Evolutionary conservation across 345 rosid genomes (phyloP).

Genomic region (Carallia pectinifolia): DNA sequence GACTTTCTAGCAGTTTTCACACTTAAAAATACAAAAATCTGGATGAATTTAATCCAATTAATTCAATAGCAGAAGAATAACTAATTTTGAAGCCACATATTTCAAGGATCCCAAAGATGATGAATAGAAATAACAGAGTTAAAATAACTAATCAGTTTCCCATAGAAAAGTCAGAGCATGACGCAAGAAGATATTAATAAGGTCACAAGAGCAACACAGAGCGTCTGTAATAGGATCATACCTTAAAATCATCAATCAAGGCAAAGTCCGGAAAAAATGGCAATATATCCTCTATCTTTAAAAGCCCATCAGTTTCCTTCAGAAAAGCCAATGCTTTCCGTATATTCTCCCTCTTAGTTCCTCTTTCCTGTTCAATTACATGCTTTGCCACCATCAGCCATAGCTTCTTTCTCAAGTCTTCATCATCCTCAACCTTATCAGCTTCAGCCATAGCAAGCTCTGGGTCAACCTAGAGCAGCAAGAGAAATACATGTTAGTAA

Average conservation of each 20-base stretch:
- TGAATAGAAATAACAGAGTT: background rate
- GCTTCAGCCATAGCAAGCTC: conserved; percentile 99
- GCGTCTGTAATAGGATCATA: conserved; percentile 21
- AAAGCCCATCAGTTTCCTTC: conserved; percentile 95
- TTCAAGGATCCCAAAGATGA: background rate
- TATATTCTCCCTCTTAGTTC: conserved; percentile 95
- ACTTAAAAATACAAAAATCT: background rate
- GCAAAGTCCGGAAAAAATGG: conserved; percentile 99
- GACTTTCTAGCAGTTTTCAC: too few relatives aligned
- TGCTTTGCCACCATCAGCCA: conserved; percentile 99
- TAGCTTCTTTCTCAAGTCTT: conserved; percentile 94
- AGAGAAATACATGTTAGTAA: conserved; percentile 11
- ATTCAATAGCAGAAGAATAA: background rate
- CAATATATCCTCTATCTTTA: conserved; percentile 95
- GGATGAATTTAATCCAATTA: background rate
- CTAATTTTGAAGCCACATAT: background rate
- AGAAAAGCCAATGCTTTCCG: conserved; percentile 96
- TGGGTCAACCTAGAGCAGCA: conserved; percentile 71
- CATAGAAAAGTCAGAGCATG: background rate
- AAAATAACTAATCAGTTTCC: background rate
- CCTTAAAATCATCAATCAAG: conserved; percentile 98
- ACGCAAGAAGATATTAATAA: background rate
- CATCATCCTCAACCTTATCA: conserved; percentile 99
- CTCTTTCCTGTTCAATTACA: conserved; percentile 91
- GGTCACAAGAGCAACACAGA: background rate